Evolutionary conservation across 2,329 filamentous ascomycete genomes (phyloP), one percentile per base, ranked within the genome.

Genomic region (Colletotrichum limetticola): DNA sequence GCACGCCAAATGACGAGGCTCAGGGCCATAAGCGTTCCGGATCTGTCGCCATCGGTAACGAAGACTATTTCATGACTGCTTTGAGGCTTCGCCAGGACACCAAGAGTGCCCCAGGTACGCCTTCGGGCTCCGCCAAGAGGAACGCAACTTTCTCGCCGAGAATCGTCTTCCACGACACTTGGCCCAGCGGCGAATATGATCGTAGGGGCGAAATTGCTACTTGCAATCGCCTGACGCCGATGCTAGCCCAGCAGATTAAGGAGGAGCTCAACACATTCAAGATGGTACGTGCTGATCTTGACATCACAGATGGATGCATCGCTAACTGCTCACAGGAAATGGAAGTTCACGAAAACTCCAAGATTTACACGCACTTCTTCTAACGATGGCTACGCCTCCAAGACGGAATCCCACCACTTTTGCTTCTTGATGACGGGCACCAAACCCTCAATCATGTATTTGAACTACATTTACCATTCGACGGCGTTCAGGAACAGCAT

Each of bases 331-430:
- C 66, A 52, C 75, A 98, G 97, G 97, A 99, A 87, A 99, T 99
- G 97, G 97, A 98, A 87, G 97, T 99, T 79, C 97, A 99, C 83
- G 97, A 98, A 85, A 94, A 93, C 82, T 98, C 97, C 77, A 99
- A 98, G 87, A 95, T 98, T 80, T 98, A 99, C 88, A 99, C 97
- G 78, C 97, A 99, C 89, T 99, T 99, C 90, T 98, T 99, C 89
- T 99, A 91, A 96, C 84, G 85, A 88, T 77, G 77, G 72, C 72
- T 73, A 78, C 76, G 75, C 78, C 76, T 76, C 78, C 77, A 78
- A 57, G 57, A 74, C 71, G 75, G 71, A 70, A 76, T 75, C 74
- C 75, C 74, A 78, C 77, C 74, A 72, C 77, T 81, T 81, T 78
- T 78, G 74, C 78, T 81, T 80, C 74, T 74, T 76, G 74, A 68